Evolutionary conservation across 1,139 yeast genomes (phyloP), one percentile per base, ranked within the genome.

Genomic region (Taphrina deformans): DNA sequence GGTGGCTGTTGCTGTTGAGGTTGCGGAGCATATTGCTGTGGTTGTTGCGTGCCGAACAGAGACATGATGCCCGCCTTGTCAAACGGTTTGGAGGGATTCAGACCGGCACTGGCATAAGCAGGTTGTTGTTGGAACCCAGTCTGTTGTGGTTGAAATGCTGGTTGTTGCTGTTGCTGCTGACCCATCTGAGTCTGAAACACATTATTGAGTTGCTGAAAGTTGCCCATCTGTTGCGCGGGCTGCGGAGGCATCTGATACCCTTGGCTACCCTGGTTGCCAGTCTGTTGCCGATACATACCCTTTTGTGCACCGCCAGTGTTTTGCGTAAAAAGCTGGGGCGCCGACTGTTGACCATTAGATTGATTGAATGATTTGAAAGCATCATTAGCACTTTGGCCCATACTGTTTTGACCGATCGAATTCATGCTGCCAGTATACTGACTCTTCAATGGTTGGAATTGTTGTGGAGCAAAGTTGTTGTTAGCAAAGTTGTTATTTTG

Each of bases 11-110:
- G 58, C n/a, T 53, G 56, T 38, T 33, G 62, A n/a, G 14, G 46
- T 21, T 16, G 26, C n/a, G 29, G 35, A 23, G 31, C 14, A n/a
- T 58, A 50, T 45, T 58, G 62, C 12, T 38, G 48, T 18, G 55
- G 63, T 33, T 48, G 50, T 21, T 40, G 40, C 9, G 41, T 26
- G 26, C 55, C 55, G 33, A 50, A 59, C 41, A 59, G 38, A 14
- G 50, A 48, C 56, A 59, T 48, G 56, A 59, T 59, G 35, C 63
- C 48, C 21, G 63, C 63, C 40, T 59, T 59, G 56, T 59, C 63
- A 41, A 59, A 59, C 7, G 63, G 55, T n/a, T 50, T 59, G 26
- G 46, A 12, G 3, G 63, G 63, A 14, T 61, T 59, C 58, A 45
- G 18, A 27, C 50, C 53, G 53, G 16, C 24, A 16, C 12, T 44